These are phyloP conservation scores for Neofusicoccum cordaticola DNA, from an alignment of 2,329 filamentous ascomycete genomes.

Conservation along the genomic window DNA sequence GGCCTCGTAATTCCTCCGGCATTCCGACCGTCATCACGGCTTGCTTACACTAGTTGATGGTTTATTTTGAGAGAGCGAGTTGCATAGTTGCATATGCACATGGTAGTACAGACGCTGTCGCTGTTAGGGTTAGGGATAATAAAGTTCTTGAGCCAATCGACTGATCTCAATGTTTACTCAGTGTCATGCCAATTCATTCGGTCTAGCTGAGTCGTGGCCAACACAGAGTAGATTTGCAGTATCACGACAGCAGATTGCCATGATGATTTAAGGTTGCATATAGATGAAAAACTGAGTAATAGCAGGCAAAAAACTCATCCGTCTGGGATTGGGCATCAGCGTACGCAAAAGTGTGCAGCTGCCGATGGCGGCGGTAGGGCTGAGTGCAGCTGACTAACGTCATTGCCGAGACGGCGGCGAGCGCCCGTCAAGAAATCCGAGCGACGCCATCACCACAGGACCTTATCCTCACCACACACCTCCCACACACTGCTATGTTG, in stretches of 20 bases:
- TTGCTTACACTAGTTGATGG: background rate
- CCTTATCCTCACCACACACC: background rate
- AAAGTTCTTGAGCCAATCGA: background rate
- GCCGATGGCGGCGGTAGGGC: background rate
- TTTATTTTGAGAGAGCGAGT: background rate
- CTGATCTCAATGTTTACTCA: too few species aligned
- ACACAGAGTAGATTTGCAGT: too few species aligned
- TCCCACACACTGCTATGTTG: constrained; percentile 4
- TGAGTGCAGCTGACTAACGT: constrained; percentile 17
- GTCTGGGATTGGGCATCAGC: too few species aligned
- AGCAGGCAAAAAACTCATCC: too few species aligned
- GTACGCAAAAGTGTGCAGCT: too few species aligned
- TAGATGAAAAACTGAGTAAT: too few species aligned
- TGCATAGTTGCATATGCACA: constrained; percentile 5
- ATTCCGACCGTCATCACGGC: constrained; percentile 4
- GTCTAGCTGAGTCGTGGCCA: too few species aligned
- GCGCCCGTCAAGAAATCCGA: constrained; percentile 15
- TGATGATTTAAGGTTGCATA: too few species aligned
- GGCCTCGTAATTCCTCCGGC: background rate
- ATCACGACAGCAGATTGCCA: too few species aligned
- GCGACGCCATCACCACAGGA: background rate
- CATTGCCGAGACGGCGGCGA: constrained; percentile 8
- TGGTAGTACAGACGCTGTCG: constrained; percentile 3
- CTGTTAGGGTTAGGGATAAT: background rate
- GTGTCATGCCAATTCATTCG: too few species aligned